A percentile compares a stretch with the other conserved stretches of the same genome.
phyloP scores from a whole-genome alignment of 495 filamentous ascomycete genomes.

The Penicillium ochrochloron region DNA sequence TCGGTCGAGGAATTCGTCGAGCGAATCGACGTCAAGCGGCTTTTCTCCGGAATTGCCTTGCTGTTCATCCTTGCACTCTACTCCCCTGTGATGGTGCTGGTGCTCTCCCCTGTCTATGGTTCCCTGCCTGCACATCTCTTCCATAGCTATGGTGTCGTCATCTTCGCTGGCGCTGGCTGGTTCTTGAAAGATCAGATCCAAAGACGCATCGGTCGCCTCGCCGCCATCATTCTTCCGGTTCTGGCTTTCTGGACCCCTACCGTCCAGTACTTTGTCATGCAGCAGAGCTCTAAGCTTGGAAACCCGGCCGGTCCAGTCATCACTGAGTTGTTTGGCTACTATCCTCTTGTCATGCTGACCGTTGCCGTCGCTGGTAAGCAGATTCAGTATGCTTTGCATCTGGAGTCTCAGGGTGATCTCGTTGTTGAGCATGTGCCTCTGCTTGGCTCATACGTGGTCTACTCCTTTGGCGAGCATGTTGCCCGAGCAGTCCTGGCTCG shows the following conservation, averaged over 20 bases:
- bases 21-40: conserved; percentile 35
- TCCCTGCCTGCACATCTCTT: conserved; percentile 72
- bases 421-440: conserved; percentile 62
- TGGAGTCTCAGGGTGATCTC: conserved; percentile 58
- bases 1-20: conserved; percentile 34
- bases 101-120: conserved; percentile 85
- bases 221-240: conserved; percentile 60
- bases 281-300: conserved; percentile 65
- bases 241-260: conserved; percentile 75
- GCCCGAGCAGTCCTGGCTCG: conserved; percentile 54
- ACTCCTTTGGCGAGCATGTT: conserved; percentile 59
- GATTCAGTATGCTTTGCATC: conserved; percentile 60
- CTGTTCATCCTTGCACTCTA: conserved; percentile 72
- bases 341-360: conserved; percentile 72
- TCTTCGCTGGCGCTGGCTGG: conserved; percentile 67
- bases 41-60: conserved; percentile 47
- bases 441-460: conserved; percentile 65
- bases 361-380: conserved; percentile 66
- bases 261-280: conserved; percentile 69
- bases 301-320: conserved; percentile 72
- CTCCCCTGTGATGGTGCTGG: conserved; percentile 74
- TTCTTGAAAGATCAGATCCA: conserved; percentile 57
- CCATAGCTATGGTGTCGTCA: conserved; percentile 67
- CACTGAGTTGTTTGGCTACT: conserved; percentile 71
- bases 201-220: conserved; percentile 44